Evolutionary conservation across 495 filamentous ascomycete genomes (phyloP), one percentile per base, ranked within the genome.

Genomic region (Articulospora tetracladia): DNA sequence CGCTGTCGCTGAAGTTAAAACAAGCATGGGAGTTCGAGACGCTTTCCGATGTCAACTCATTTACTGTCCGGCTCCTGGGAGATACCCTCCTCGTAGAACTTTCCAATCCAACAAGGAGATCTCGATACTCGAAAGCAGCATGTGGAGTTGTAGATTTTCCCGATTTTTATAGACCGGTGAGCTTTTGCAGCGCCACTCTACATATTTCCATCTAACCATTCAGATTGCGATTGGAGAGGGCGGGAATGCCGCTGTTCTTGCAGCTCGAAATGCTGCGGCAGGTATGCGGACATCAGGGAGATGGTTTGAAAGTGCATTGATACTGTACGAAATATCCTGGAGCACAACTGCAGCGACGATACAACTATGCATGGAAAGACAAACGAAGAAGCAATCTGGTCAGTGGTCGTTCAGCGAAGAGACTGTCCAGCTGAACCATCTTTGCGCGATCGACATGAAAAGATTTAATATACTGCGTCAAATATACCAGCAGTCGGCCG

Each of bases 121-220:
- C 23, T 25, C 32, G 26, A 20, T 46, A 30, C 17, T 57, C 54
- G 28, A 57, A 15, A 15, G 30, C 54, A 46, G 36, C 54, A 11
- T 57, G 54, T 57, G 54, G 54, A 46, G n/a, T 57, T 46, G 34
- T 28, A 12, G 34, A 17, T 13, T 46, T 57, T 13, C 54, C n/a
- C 44, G 54, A 57, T 57, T 57, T 57, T 19, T 24, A 25, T 28
- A 34, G 54, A 44, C 54, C 41, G 44, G 54, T 57, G 47, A 57
- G 54, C 30, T 55, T 25, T 22, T 19, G 11, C 22, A 20, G 15
- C 32, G 11, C 7, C 32, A 57, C 19, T 47, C 17, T 57, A n/a
- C 53, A n/a, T 12, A 26, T 57, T 44, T 6, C 36, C 47, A 34
- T 46, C 24, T 2, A 24, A 15, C n/a, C n/a, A n/a, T 47, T 6